Percentiles rank a stretch among this genome's conserved stretches.
Evolutionary conservation across 495 filamentous ascomycete genomes (phyloP).

Genomic region (Clavariopsis aquatica): DNA sequence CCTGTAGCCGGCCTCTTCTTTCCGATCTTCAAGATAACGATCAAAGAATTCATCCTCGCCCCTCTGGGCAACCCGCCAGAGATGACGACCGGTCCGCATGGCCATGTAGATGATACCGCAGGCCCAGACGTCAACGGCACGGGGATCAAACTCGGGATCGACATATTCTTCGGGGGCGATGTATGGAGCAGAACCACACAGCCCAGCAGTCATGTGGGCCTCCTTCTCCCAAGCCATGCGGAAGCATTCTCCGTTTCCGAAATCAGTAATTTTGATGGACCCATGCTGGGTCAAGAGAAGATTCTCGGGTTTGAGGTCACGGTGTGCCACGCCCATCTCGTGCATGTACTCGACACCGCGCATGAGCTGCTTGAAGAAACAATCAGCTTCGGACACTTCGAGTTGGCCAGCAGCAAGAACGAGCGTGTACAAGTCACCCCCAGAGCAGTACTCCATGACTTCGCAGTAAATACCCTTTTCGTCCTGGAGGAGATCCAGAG

Average conservation of each 20-base stretch:
- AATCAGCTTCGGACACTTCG: constrained; percentile 92
- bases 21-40: constrained; percentile 85
- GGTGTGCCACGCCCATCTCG: constrained; percentile 98
- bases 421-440: constrained; percentile 93
- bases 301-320: constrained; percentile 97
- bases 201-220: constrained; percentile 94
- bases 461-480: constrained; percentile 98
- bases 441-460: constrained; percentile 99
- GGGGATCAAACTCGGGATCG: constrained; percentile 92
- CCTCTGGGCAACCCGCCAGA: constrained; percentile 93
- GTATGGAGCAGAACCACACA: constrained; percentile 95
- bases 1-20: constrained; percentile 90
- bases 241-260: constrained; percentile 99
- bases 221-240: constrained; percentile 99
- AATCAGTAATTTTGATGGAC: constrained; percentile 97
- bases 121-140: constrained; percentile 97
- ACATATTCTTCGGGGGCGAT: constrained; percentile 97
- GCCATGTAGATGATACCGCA: constrained; percentile 99
- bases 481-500: constrained; percentile 90
- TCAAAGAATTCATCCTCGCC: constrained; percentile 97
- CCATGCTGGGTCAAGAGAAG: constrained; percentile 90
- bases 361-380: constrained; percentile 99
- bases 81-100: constrained; percentile 93
- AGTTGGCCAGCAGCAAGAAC: constrained; percentile 90
- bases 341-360: constrained; percentile 99